Evolutionary conservation across 352 stramenopile species (phyloP).

Genomic region (Phytophthora megakarya): DNA sequence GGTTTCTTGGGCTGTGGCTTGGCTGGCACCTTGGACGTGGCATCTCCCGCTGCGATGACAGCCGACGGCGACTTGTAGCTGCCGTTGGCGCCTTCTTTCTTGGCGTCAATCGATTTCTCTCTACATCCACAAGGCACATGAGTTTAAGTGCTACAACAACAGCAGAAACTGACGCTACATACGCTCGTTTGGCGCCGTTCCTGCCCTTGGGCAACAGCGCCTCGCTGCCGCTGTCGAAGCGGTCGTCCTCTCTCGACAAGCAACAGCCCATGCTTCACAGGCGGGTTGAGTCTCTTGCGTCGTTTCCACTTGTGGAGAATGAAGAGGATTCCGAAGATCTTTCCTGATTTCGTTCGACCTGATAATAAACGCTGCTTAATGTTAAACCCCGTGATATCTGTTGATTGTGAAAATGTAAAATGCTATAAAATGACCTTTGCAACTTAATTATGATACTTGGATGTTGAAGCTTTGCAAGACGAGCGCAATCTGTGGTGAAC

Average conservation of each 20-base stretch:
- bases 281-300: conserved; percentile 16
- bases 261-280: conserved; percentile 63
- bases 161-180: conserved; percentile 17
- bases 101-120: conserved; percentile 42
- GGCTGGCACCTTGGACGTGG: conserved; percentile 38
- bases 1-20: conserved; percentile 32
- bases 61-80: conserved; percentile 43
- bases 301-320: conserved; percentile 25
- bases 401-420: too few species aligned
- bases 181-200: conserved; percentile 37
- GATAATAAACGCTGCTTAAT: too few species aligned
- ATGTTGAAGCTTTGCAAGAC: too few species aligned
- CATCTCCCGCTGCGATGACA: conserved; percentile 30
- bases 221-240: conserved; percentile 52
- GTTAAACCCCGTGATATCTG: too few species aligned
- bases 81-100: conserved; percentile 38
- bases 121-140: conserved; percentile 25
- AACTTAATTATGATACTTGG: too few species aligned
- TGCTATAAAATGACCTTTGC: too few species aligned
- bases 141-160: too few species aligned
- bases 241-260: conserved; percentile 68
- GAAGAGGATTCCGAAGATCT: conserved; percentile 13
- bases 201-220: conserved; percentile 64
- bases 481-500: too few species aligned
- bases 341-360: conserved; percentile 23